Base-by-base conservation (phyloP, 225 moss, liverwort and hornwort species). In the Asterella californica region DNA sequence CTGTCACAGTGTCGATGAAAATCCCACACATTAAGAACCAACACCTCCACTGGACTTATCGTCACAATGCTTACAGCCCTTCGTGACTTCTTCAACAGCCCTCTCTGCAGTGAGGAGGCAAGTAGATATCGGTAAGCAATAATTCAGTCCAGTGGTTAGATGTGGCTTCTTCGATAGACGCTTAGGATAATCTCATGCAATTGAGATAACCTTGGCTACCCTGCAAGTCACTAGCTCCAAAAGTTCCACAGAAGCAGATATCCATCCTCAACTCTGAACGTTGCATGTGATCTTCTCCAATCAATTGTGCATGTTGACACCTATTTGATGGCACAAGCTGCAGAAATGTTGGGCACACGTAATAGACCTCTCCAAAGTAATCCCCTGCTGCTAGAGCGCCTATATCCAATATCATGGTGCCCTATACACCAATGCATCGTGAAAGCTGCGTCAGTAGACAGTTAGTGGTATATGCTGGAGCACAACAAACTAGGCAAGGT, bases 21-120 rank as follows among this genome's bases (percentile, higher is more conserved):
- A 78, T 96, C 91, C 95, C 95, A 96, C 63, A 92, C 89, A 79
- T 93, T 96, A 71, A 93, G 92, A 32, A 96, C 95, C 42, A 96
- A 38, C 4, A 90, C 91, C 68, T 96, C 92, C 55, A 96, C 93
- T 47, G 83, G 73, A 59, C 93, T 89, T 55, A 93, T 90, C 9
- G 91, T 85, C 4, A 96, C 93, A 70, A 93, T 90, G 78, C 92
- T 96, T 14, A 91, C 95, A 70, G 91, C 92, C 80, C 93, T 86
- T 81, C 84, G 84, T 48, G 91, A 83, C 38, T 91, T 92, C 62
- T 77, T 87, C 77, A 93, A 69, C 69, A 96, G 77, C 62, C 91
- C 92, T 79, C 89, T 89, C 95, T 96, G 88, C 79, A 88, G n/a
- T 70, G 25, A 21, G 0, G 21, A 69, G 42, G 42, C 42, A 42